Evolutionary conservation across 2,329 filamentous ascomycete species (phyloP), one percentile per base, ranked within the genome.

Genomic region (Colletotrichum orbiculare): DNA sequence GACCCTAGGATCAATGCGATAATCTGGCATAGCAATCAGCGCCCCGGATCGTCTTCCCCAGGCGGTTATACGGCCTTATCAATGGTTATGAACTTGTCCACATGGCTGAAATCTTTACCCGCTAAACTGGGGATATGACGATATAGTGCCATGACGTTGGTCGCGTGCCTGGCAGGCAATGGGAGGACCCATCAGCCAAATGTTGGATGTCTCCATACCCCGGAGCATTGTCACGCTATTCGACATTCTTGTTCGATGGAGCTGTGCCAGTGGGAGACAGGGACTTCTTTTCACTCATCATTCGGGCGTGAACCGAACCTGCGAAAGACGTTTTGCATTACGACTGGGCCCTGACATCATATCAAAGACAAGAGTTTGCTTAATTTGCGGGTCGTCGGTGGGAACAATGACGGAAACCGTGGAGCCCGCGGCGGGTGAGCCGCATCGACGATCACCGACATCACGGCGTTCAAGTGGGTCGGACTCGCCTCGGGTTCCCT

Each of bases 351-450:
- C 47, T 66, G 58, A 66, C 58, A 66, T 66, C 63, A 66, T 66
- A 42, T 4, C 12, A 4, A 6, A 41, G 33, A 8, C n/a, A 8
- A 25, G 42, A 42, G 34, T 38, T 60, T 35, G 43, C 13, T 48
- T 48, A 35, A 48, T 38, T 53, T 57, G 58, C 58, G 63, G 63
- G 58, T 57, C 63, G n/a, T 3, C 9, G 41, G 62, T 62, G 62
- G 55, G 41, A 43, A 65, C 58, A 43, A 57, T 66, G 63, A 66
- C 58, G 63, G 63, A 57, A 48, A 48, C 52, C 58, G 56, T 66
- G 58, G 63, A 53, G 41, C 57, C 11, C 13, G 39, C 43, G 46
- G 46, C 43, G 52, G 17, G 46, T 42, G 62, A 41, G 58, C 58
- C 41, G 43, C 46, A 45, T 42, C 47, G 39, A 47, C 4, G 43